These are phyloP conservation scores for Neonectria magnoliae DNA, from an alignment of 2,329 filamentous ascomycete species.

Conservation along the genomic window DNA sequence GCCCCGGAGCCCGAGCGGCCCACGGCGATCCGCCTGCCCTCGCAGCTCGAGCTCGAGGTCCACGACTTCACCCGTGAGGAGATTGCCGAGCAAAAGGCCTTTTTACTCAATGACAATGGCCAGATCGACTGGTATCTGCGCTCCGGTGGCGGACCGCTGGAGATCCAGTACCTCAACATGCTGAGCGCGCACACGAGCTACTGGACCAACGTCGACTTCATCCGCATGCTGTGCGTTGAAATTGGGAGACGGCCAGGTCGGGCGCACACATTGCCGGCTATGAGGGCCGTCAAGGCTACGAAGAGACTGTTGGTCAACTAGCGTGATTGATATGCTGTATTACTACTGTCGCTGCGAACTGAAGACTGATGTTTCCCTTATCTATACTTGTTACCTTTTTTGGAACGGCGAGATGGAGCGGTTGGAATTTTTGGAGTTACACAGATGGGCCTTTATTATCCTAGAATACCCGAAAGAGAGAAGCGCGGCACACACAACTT, in stretches of 20 bases:
- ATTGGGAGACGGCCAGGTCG: slow-evolving; percentile 80
- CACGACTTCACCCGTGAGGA: slow-evolving; percentile 95
- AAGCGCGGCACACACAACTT: not conserved
- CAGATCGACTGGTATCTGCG: slow-evolving; percentile 92
- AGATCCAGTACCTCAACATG: slow-evolving; percentile 98
- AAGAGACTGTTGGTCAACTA: slow-evolving; percentile 50
- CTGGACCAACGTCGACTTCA: slow-evolving; percentile 87
- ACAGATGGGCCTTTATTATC: not conserved
- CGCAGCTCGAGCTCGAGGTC: slow-evolving; percentile 88
- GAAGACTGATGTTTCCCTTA: not conserved
- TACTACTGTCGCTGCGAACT: not conserved
- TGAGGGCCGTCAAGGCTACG: slow-evolving; percentile 66
- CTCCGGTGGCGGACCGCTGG: slow-evolving; percentile 85
- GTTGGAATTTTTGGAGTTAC: not conserved
- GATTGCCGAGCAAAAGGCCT: slow-evolving; percentile 88
- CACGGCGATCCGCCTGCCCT: slow-evolving; percentile 61
- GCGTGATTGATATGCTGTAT: slow-evolving; percentile 15
- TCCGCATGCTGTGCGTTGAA: slow-evolving; percentile 90
- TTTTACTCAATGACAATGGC: slow-evolving; percentile 92
- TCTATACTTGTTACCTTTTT: not conserved
- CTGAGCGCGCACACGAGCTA: slow-evolving; percentile 94
- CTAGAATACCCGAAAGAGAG: not conserved
- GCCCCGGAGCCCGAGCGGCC: slow-evolving; percentile 49
- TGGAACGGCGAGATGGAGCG: not conserved
- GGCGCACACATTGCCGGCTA: slow-evolving; percentile 63